Evolutionary conservation across 2,329 filamentous ascomycete species (phyloP).

Genomic region (Aschersonia sp.): DNA sequence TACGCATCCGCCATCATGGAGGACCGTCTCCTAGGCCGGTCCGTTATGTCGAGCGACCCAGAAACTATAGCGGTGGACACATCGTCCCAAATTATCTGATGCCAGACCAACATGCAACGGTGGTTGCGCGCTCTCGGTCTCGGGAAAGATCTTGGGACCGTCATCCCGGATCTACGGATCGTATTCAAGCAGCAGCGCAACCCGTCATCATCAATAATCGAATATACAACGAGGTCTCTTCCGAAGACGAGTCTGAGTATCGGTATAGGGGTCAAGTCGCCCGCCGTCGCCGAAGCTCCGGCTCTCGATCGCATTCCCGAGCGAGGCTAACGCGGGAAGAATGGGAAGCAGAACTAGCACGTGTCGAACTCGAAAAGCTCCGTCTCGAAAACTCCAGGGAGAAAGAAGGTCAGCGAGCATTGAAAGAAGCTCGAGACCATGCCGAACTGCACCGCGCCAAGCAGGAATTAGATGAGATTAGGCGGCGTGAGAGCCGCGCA

Average conservation of each 20-base stretch:
- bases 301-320: constrained; percentile 12
- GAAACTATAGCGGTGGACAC: constrained; percentile 24
- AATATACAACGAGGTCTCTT: constrained; percentile 34
- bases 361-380: constrained; percentile 29
- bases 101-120: constrained; percentile 29
- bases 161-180: constrained; percentile 23
- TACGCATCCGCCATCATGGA: constrained; percentile 28
- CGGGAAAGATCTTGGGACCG: constrained; percentile 31
- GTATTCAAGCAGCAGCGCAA: constrained; percentile 12
- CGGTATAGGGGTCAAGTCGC: constrained; percentile 11
- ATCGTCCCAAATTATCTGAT: constrained; percentile 26
- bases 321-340: constrained; percentile 25
- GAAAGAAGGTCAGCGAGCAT: constrained; percentile 17
- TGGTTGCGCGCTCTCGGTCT: constrained; percentile 25
- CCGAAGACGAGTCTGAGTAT: constrained; percentile 22
- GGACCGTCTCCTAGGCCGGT: constrained; percentile 23
- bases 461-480: constrained; percentile 32
- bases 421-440: constrained; percentile 28
- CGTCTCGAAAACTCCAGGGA: constrained; percentile 25
- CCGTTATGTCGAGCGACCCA: constrained; percentile 30
- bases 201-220: constrained; percentile 45
- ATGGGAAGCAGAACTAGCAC: constrained; percentile 22
- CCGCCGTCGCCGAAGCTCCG: constrained; percentile 12
- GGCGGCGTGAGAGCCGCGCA: constrained; percentile 27
- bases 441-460: constrained; percentile 35